Percentiles rank a stretch among this genome's conserved stretches.
Evolutionary conservation across 106 monocot species (phyloP).

Genomic region (Narthecium ossifragum): DNA sequence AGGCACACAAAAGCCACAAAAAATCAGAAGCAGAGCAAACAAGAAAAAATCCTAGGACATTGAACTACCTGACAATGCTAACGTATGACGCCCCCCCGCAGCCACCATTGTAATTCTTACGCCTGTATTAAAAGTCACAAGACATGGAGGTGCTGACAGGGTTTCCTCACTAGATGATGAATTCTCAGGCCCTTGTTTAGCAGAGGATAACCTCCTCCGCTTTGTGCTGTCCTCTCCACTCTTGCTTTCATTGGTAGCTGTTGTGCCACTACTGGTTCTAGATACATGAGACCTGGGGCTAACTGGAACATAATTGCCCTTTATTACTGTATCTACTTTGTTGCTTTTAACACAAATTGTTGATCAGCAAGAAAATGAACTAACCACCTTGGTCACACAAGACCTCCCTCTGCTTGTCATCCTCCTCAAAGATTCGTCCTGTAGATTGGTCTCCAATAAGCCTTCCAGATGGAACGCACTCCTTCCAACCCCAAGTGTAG

Average conservation of each 20-base stretch:
- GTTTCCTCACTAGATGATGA: constrained; percentile 60
- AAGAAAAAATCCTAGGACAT: no score
- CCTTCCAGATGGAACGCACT: constrained; percentile 85
- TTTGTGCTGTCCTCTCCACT: constrained; percentile 55
- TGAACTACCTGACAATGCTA: constrained; percentile 97
- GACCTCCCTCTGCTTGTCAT: constrained; percentile 32
- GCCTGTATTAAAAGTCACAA: constrained; percentile 54
- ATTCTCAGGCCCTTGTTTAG: constrained; percentile 56
- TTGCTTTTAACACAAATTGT: constrained; percentile 17
- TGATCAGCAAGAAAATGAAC: no score
- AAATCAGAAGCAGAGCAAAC: not conserved
- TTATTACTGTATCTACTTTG: not conserved
- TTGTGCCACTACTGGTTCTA: constrained; percentile 21
- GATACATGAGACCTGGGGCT: constrained; percentile 59
- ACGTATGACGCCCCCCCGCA: constrained; percentile 92
- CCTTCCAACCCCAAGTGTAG: constrained; percentile 99
- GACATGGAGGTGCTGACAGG: constrained; percentile 75
- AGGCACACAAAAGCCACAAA: not conserved
- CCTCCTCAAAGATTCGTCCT: constrained; percentile 40
- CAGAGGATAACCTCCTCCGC: constrained; percentile 54
- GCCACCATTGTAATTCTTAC: constrained; percentile 64
- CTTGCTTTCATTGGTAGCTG: constrained; percentile 30
- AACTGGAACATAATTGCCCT: constrained; percentile 37
- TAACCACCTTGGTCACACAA: constrained; percentile 67
- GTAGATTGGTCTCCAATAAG: constrained; percentile 27